Conservation (phyloP, 23 red algal species). For the Chondrus crispus region DNA sequence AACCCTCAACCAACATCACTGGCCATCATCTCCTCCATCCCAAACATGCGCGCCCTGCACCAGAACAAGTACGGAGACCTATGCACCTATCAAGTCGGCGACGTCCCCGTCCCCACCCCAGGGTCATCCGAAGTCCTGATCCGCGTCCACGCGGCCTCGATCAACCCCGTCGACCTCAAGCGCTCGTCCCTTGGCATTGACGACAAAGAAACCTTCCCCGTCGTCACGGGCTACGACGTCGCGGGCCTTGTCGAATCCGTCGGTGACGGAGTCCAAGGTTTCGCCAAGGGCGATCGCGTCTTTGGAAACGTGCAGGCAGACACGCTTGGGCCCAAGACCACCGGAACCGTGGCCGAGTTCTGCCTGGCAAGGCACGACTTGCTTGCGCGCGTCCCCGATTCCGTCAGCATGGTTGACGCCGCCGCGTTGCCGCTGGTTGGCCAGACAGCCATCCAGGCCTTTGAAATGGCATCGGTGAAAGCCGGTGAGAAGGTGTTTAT, state of each 20-base stretch:
- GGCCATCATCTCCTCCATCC: no score
- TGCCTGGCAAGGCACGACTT: not conserved
- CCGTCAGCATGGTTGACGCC: slow-evolving; percentile 14
- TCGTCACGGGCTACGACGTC: slow-evolving; percentile 60
- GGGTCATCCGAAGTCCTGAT: slow-evolving; percentile 7
- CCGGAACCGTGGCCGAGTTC: slow-evolving; percentile 45
- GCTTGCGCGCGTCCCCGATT: slow-evolving; percentile 19
- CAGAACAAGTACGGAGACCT: not conserved
- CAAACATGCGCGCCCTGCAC: not conserved
- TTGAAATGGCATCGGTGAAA: not conserved
- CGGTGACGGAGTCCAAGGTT: slow-evolving; percentile 19
- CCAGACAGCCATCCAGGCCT: slow-evolving; percentile 19
- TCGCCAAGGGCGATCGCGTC: slow-evolving; percentile 54
- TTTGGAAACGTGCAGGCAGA: slow-evolving; percentile 63
- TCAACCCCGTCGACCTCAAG: slow-evolving; percentile 69
- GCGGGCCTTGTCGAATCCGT: slow-evolving; percentile 45
- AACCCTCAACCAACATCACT: no score
- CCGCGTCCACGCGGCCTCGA: slow-evolving; percentile 34
- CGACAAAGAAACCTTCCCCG: not conserved
- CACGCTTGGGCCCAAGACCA: not conserved
- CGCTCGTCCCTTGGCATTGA: slow-evolving; percentile 2
- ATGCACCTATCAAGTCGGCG: not conserved
- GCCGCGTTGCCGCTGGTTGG: slow-evolving; percentile 28
- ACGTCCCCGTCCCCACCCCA: slow-evolving; percentile 15
- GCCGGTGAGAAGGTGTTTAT: slow-evolving; percentile 43